Conservation (phyloP, 176 grass and related monocot genomes). For the Zoysia japonica region DNA sequence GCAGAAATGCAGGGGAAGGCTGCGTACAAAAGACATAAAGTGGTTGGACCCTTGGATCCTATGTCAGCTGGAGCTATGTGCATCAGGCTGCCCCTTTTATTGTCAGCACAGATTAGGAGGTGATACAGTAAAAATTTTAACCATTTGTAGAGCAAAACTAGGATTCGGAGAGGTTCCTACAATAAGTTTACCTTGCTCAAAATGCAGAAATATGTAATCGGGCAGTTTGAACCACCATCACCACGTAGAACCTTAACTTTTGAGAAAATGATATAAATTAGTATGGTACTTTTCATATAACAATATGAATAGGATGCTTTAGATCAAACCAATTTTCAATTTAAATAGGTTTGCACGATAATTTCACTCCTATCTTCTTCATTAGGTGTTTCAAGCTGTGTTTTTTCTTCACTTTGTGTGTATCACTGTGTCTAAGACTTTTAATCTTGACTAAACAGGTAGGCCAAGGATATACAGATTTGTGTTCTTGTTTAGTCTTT, state of each 20-base stretch:
- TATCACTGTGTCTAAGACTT: background rate
- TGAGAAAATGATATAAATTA: background rate
- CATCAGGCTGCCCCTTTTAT: background rate
- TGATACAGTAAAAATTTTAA: background rate
- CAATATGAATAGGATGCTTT: background rate
- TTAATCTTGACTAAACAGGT: background rate
- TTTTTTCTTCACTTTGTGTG: background rate
- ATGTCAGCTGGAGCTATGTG: too few species aligned
- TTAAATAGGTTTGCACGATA: background rate
- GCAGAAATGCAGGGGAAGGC: too few species aligned
- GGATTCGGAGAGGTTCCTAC: background rate
- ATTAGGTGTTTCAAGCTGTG: background rate
- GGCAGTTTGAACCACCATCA: background rate
- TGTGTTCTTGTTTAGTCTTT: constrained; percentile 1
- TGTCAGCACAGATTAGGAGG: background rate
- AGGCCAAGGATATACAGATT: background rate
- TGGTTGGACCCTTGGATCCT: too few species aligned
- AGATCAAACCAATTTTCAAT: background rate
- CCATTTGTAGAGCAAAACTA: background rate
- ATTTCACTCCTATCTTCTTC: background rate
- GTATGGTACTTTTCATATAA: background rate
- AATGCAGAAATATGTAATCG: background rate
- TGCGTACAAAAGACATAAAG: too few species aligned
- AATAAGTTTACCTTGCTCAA: background rate
- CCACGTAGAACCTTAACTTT: background rate